phyloP scores from a whole-genome alignment of 2,329 filamentous ascomycete genomes.

The Hypoxylon sp. region DNA sequence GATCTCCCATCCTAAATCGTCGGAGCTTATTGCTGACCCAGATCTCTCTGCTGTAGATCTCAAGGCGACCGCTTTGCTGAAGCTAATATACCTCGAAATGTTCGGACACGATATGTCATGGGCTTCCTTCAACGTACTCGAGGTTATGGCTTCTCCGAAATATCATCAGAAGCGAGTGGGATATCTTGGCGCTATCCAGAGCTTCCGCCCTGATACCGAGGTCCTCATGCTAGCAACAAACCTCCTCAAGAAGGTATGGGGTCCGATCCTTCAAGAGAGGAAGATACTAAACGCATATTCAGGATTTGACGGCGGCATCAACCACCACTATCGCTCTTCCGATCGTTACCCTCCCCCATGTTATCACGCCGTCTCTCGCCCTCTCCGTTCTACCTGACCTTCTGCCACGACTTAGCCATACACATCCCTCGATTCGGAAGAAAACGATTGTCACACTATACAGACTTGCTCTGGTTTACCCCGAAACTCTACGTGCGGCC shows the following conservation, averaged over 20 bases:
- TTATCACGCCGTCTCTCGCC: constrained; percentile 92
- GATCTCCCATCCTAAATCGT: constrained; percentile 23
- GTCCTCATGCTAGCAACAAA: constrained; percentile 98
- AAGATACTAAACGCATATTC: constrained; percentile 42
- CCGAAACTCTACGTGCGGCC: constrained; percentile 89
- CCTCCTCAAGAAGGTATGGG: constrained; percentile 86
- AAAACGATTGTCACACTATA: constrained; percentile 97
- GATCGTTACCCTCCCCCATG: constrained; percentile 90
- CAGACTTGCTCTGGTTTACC: constrained; percentile 93
- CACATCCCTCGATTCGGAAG: constrained; percentile 87
- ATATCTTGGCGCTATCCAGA: constrained; percentile 95
- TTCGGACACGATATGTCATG: constrained; percentile 99
- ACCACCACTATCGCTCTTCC: constrained; percentile 87
- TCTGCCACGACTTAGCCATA: constrained; percentile 88
- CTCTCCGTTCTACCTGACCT: constrained; percentile 90
- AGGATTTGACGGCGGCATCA: constrained; percentile 81
- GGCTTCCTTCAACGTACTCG: constrained; percentile 97
- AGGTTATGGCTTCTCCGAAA: constrained; percentile 98
- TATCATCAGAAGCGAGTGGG: constrained; percentile 96
- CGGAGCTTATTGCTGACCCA: constrained; percentile 38
- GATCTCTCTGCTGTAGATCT: constrained; percentile 71
- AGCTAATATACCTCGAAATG: constrained; percentile 98
- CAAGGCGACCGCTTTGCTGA: constrained; percentile 95
- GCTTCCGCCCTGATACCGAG: constrained; percentile 94
- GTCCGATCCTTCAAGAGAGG: neutral